A percentile compares a stretch with the other conserved stretches of the same genome.
Evolutionary conservation across 257 asterid genomes (phyloP).

Genomic region (Forsythia viridissima): DNA sequence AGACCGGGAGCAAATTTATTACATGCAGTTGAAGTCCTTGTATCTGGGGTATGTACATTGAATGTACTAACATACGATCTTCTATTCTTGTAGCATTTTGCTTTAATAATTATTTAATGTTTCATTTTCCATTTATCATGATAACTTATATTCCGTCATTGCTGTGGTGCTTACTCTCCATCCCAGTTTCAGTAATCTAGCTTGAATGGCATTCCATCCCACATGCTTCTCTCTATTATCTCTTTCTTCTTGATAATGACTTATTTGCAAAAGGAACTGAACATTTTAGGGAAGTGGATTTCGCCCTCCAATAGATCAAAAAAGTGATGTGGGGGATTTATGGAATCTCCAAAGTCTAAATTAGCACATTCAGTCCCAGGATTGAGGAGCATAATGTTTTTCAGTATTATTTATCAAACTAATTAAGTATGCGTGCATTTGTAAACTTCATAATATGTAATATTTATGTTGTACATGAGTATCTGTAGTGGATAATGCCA

Average conservation of each 20-base stretch:
- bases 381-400: conserved; percentile 11
- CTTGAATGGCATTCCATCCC: neutral
- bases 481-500: neutral
- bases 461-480: conserved; percentile 1
- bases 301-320: neutral
- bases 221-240: neutral
- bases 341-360: conserved; percentile 5
- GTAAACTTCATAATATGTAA: neutral
- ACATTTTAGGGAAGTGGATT: neutral
- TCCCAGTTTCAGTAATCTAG: neutral
- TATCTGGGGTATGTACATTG: conserved; percentile 75
- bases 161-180: neutral
- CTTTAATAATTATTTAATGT: neutral
- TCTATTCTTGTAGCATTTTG: conserved; percentile 1
- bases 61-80: conserved; percentile 14
- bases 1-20: conserved; percentile 87
- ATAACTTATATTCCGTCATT: conserved; percentile 16
- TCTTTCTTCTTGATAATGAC: neutral
- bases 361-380: conserved; percentile 14
- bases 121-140: conserved; percentile 11
- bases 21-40: conserved; percentile 94
- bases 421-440: neutral
- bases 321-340: neutral
- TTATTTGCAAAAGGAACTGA: neutral
- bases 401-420: conserved; percentile 5